Percentiles rank a stretch among this genome's conserved stretches.
Conservation (phyloP, 2,329 filamentous ascomycete genomes). For the Verticillium isaacii region DNA sequence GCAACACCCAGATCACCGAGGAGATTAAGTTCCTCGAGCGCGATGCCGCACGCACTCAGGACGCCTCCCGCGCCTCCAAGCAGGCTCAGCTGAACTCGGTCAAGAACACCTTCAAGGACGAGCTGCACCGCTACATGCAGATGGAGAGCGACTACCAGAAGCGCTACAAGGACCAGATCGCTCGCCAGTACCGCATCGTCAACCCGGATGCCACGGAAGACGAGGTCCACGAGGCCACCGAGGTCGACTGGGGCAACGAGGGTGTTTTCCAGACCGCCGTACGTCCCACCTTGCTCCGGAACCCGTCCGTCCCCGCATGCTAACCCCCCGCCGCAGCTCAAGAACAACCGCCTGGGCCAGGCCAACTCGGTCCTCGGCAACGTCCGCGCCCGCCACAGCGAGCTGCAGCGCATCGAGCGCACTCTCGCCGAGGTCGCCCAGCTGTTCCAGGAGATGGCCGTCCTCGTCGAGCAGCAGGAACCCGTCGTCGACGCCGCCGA, state of each 20-base stretch:
- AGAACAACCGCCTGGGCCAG: conserved; percentile 68
- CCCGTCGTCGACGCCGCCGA: conserved; percentile 57
- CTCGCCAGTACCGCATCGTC: conserved; percentile 75
- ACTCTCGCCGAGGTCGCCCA: conserved; percentile 65
- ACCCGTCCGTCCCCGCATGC: background rate
- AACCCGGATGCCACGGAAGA: conserved; percentile 74
- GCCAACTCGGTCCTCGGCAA: conserved; percentile 70
- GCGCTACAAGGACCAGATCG: conserved; percentile 72
- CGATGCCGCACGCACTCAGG: conserved; percentile 61
- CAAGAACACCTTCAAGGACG: conserved; percentile 67
- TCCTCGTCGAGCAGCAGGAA: conserved; percentile 70
- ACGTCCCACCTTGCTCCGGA: conserved; percentile 27
- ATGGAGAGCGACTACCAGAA: conserved; percentile 68
- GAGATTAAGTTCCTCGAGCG: conserved; percentile 72
- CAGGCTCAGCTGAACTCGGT: conserved; percentile 63
- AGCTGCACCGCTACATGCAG: conserved; percentile 64
- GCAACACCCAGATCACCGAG: conserved; percentile 72
- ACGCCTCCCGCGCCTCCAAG: conserved; percentile 61
- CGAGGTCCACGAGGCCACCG: conserved; percentile 64
- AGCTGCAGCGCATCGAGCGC: conserved; percentile 75
- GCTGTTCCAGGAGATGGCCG: conserved; percentile 71
- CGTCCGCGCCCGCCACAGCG: conserved; percentile 77
- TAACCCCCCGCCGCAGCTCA: conserved; percentile 47
- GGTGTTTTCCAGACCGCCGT: conserved; percentile 81
- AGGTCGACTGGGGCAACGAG: conserved; percentile 71